These are phyloP conservation scores for Tilletia caries DNA, from an alignment of 1,284 basidiomycete species.

Conservation along the genomic window DNA sequence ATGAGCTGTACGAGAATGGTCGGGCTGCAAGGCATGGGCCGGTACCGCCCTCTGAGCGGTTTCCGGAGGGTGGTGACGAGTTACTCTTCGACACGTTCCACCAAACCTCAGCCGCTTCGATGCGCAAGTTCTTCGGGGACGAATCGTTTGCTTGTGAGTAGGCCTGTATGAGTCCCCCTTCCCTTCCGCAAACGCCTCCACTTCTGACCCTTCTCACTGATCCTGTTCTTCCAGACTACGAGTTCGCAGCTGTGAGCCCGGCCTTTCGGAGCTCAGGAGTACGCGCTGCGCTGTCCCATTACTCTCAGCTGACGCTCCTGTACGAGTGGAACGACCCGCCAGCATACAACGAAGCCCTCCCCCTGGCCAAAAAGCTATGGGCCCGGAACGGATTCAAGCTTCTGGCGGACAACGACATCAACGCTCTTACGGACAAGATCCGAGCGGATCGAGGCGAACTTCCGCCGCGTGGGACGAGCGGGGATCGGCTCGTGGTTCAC, in stretches of 20 bases:
- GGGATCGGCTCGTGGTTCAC: no score
- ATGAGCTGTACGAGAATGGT: neutral
- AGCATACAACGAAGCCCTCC: neutral
- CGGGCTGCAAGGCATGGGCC: neutral
- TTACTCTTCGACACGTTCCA: no score
- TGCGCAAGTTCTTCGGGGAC: no score
- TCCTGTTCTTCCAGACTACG: no score
- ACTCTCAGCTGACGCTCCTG: neutral
- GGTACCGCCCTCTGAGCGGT: neutral
- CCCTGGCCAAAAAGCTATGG: neutral
- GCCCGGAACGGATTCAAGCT: neutral
- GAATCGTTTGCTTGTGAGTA: neutral
- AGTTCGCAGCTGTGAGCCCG: neutral
- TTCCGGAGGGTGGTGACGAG: neutral
- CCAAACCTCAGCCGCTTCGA: no score
- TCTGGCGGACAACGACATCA: neutral
- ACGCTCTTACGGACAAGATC: neutral
- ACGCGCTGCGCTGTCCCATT: neutral
- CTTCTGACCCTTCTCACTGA: neutral
- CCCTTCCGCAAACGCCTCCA: no score
- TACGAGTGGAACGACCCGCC: neutral
- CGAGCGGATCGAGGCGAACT: no score
- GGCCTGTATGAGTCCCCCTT: no score
- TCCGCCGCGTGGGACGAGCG: no score
- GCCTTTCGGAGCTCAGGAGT: neutral